Base-by-base conservation (phyloP, 495 filamentous ascomycete species). In the Terfezia boudieri region DNA sequence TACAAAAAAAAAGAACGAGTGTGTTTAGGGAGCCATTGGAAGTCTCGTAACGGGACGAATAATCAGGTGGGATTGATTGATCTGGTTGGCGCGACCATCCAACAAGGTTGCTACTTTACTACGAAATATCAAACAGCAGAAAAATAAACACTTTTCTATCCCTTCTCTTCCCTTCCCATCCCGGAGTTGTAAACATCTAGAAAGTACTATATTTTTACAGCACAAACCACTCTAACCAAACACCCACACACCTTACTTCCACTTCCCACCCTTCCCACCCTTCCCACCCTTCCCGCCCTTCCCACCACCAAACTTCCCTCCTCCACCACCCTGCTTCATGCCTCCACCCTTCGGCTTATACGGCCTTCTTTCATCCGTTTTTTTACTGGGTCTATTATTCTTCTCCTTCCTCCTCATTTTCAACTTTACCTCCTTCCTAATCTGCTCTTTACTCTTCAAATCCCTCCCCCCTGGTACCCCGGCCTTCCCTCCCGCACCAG, bases 361-460 rank as follows among this genome's bases (percentile, higher is more conserved):
- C 60, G 83, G 51, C 63, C 79, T 79, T 62, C 89, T 72, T 54
- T 79, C 77, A 70, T 86, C 88, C 57, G 84, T 74, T 73, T 78
- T 86, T 68, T 74, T 83, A 52, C 74, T 65, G n/a, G 87, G 87
- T 66, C 89, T 71, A 1, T 82, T 88, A 63, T 93, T 96, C 77
- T 95, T 98, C 66, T 83, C 82, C 63, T 70, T 81, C 62, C 78
- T 74, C 69, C 71, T 75, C 70, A 92, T 82, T 71, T 82, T 74
- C 60, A 83, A 51, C 64, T 79, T 79, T 61, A 88, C 72, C 55
- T 79, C 77, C 70, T 86, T 89, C 57, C 84, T 74, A 58, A 98
- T 86, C 63, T 93, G 86, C 8, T 89, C 83, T 37, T 78, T 79
- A 49, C 73, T 80, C 71, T 78, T 83, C 51, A 96, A 66, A 73